Evolutionary conservation across 768 basidiomycete genomes (phyloP).

Genomic region (Daedalea quercina): DNA sequence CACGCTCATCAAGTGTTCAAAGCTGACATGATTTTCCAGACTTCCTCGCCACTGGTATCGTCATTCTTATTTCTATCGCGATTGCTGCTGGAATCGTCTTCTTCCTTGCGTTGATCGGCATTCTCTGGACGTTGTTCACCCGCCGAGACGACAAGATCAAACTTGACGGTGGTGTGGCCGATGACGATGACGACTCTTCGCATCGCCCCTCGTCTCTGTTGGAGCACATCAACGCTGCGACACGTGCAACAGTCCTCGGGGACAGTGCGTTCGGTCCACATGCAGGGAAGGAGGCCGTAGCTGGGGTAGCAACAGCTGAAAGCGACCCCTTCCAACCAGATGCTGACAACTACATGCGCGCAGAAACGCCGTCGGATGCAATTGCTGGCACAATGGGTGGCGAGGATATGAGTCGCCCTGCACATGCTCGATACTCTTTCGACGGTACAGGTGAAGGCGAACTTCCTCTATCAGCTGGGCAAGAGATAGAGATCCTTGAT

Average conservation of each 20-base stretch:
- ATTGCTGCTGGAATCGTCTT: conserved; percentile 93
- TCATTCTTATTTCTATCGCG: conserved; percentile 96
- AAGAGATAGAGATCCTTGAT: conserved; percentile 71
- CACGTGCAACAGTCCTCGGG: conserved; percentile 75
- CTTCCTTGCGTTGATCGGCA: conserved; percentile 76
- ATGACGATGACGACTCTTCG: conserved; percentile 65
- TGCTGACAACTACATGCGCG: conserved; percentile 69
- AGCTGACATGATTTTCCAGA: conserved; percentile 35
- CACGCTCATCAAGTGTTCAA: neutral
- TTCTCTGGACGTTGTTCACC: conserved; percentile 85
- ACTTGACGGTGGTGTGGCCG: conserved; percentile 56
- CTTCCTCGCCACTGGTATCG: conserved; percentile 86
- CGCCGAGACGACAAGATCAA: conserved; percentile 72
- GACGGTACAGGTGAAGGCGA: conserved; percentile 78
- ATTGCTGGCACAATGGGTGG: conserved; percentile 51
- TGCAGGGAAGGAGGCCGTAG: conserved; percentile 50
- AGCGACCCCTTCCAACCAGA: conserved; percentile 64
- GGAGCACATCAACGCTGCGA: conserved; percentile 88
- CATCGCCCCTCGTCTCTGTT: conserved; percentile 85
- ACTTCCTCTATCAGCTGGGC: conserved; percentile 58
- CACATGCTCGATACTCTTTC: conserved; percentile 79
- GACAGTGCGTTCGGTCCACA: conserved; percentile 32
- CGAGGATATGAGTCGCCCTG: conserved; percentile 67
- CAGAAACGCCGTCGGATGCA: conserved; percentile 77
- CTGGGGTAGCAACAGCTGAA: conserved; percentile 21